Evolutionary conservation across 1,284 basidiomycete genomes (phyloP).

Genomic region (Ganoderma boninense): DNA sequence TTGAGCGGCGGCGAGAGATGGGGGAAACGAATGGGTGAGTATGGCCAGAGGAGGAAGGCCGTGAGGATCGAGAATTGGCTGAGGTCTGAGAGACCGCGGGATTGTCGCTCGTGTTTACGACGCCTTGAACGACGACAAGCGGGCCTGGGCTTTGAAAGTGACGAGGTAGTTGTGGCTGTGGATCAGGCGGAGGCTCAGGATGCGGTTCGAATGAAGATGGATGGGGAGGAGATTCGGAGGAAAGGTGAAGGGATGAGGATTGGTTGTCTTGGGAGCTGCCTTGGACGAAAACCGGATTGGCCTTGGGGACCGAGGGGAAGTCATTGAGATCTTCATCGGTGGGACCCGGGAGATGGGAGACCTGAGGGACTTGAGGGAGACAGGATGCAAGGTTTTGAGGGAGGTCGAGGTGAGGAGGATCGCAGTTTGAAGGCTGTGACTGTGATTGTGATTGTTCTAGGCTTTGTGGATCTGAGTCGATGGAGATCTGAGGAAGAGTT

Average conservation of each 20-base stretch:
- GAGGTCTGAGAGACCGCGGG: conserved; percentile 31
- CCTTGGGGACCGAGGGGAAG: conserved; percentile 23
- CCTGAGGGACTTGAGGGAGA: neutral
- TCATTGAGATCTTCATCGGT: conserved; percentile 25
- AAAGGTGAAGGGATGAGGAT: conserved; percentile 10
- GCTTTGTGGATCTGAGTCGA: neutral
- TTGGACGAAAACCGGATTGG: conserved; percentile 22
- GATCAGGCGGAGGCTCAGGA: conserved; percentile 12
- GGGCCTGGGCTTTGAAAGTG: conserved; percentile 78
- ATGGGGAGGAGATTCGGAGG: conserved; percentile 16
- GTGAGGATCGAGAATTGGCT: conserved; percentile 23
- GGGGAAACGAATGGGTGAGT: conserved; percentile 2
- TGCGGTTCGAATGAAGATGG: neutral
- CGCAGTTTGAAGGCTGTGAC: conserved; percentile 2
- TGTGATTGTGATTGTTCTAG: neutral
- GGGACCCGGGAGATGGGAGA: neutral
- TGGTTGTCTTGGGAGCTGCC: conserved; percentile 30
- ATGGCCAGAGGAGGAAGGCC: conserved; percentile 19
- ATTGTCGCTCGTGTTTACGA: conserved; percentile 79
- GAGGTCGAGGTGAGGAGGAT: neutral
- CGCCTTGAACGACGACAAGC: conserved; percentile 81
- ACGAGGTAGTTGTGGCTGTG: conserved; percentile 38
- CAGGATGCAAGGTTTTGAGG: neutral
- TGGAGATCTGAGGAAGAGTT: neutral
- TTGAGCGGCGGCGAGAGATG: conserved; percentile 29